Evolutionary conservation across 2,329 filamentous ascomycete genomes (phyloP).

Genomic region (Epichloe baconii): DNA sequence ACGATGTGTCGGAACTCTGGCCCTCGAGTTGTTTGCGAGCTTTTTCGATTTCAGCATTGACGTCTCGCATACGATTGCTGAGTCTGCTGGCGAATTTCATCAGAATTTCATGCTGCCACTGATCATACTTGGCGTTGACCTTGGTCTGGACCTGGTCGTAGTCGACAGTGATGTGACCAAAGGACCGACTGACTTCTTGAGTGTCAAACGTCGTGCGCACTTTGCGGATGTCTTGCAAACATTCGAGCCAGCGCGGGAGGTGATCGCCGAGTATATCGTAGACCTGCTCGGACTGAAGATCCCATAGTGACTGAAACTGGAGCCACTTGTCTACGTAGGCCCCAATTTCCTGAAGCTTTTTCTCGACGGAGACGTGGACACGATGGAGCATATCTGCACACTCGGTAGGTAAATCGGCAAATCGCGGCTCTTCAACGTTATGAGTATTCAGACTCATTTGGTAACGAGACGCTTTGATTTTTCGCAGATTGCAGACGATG

Average conservation of each 20-base stretch:
- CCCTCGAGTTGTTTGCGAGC: slow-evolving; percentile 81
- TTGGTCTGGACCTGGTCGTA: slow-evolving; percentile 98
- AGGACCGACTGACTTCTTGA: slow-evolving; percentile 81
- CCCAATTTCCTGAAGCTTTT: slow-evolving; percentile 66
- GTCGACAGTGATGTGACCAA: slow-evolving; percentile 89
- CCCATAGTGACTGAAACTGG: slow-evolving; percentile 97
- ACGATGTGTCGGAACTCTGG: slow-evolving; percentile 84
- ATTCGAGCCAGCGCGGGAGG: slow-evolving; percentile 81
- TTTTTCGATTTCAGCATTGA: slow-evolving; percentile 83
- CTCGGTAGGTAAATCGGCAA: slow-evolving; percentile 70
- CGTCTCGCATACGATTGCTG: slow-evolving; percentile 79
- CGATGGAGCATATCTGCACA: slow-evolving; percentile 68
- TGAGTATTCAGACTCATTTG: slow-evolving; percentile 69
- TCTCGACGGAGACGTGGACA: slow-evolving; percentile 74
- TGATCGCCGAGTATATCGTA: slow-evolving; percentile 87
- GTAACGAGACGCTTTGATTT: slow-evolving; percentile 90
- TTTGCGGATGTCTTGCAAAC: slow-evolving; percentile 94
- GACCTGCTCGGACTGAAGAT: slow-evolving; percentile 89
- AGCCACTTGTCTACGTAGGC: slow-evolving; percentile 95
- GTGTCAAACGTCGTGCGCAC: slow-evolving; percentile 95
- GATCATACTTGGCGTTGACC: slow-evolving; percentile 97
- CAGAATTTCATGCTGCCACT: slow-evolving; percentile 97
- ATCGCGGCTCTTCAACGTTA: slow-evolving; percentile 54
- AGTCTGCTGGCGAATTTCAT: slow-evolving; percentile 85
- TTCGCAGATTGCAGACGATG: slow-evolving; percentile 80